These are phyloP conservation scores for Trichoderma parareesei DNA, from an alignment of 495 filamentous ascomycete genomes.

Conservation along the genomic window DNA sequence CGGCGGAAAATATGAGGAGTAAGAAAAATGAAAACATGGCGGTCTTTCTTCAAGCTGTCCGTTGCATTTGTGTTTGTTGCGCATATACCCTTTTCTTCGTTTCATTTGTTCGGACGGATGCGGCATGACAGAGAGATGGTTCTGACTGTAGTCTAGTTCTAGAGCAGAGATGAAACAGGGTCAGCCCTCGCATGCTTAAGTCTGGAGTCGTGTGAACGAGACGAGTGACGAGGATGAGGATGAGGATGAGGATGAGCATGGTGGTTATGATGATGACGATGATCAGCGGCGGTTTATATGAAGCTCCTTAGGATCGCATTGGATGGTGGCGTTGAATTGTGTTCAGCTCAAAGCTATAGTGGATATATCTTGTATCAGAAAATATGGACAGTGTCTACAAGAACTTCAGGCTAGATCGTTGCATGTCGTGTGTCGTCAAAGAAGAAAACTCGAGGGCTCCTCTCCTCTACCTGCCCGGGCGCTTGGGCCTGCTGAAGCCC, in stretches of 20 bases:
- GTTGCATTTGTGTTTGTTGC: neutral
- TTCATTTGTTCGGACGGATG: neutral
- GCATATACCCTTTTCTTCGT: neutral
- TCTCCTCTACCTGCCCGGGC: slow-evolving; percentile 53
- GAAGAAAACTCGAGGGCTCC: neutral
- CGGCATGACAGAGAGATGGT: neutral
- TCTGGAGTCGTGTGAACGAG: neutral
- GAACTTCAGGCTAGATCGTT: slow-evolving; percentile 7
- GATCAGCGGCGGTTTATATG: neutral
- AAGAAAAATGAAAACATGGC: slow-evolving; percentile 17
- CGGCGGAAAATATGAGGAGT: slow-evolving; percentile 70
- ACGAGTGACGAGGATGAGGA: neutral
- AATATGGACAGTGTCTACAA: slow-evolving; percentile 7
- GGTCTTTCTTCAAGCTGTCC: neutral
- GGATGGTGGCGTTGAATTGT: neutral
- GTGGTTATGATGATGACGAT: neutral
- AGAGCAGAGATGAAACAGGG: neutral
- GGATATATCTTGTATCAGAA: slow-evolving; percentile 1
- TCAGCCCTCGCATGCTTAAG: neutral
- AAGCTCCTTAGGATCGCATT: neutral
- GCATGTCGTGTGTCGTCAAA: neutral
- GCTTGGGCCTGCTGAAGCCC: slow-evolving; percentile 81
- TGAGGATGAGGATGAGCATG: neutral
- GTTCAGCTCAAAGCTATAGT: neutral
- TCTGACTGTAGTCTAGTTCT: neutral